Base-by-base conservation (phyloP, 805 yeast species). In the Starmerella stellata region DNA sequence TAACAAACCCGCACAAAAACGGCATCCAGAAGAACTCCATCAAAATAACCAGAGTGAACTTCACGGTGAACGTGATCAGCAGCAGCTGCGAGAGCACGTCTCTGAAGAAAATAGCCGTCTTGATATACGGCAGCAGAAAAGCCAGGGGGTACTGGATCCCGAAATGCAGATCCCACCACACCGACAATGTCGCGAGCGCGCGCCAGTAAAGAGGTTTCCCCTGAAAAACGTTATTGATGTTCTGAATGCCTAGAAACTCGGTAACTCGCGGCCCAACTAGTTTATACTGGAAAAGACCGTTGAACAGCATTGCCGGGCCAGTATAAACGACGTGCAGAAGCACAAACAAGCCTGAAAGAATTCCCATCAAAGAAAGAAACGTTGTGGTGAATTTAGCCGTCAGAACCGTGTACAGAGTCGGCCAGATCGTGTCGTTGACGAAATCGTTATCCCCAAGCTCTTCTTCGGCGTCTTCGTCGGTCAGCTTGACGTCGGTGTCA, bases 21-120 rank as follows among this genome's bases (percentile, higher is more conserved):
- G 98, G 98, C 61, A 90, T 87, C 5, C 76, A 62, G n/a, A 78
- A 65, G 37, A 83, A 66, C 54, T 90, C 98, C 35, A 81, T 68
- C 4, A 75, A 68, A 52, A 85, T 78, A 20, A 90, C 67, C 11
- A 69, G 50, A 41, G 80, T 70, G 13, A 87, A 92, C 54, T 85
- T 87, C 19, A 74, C 50, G 2, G 92, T 11, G 25, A 23, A 23
- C 9, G 7, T 7, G 25, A 23, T 23, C 25, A 7, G 25, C 25
- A 23, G 25, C 25, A n/a, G n/a, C n/a, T n/a, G n/a, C n/a, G n/a
- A n/a, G n/a, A n/a, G n/a, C n/a, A n/a, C n/a, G n/a, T n/a, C n/a
- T n/a, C n/a, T n/a, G n/a, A n/a, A n/a, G n/a, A n/a, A n/a, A n/a
- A n/a, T n/a, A n/a, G n/a, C n/a, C n/a, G n/a, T n/a, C n/a, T n/a